Percentiles rank a stretch among this genome's conserved stretches.
These are phyloP conservation scores for Ceratocystis diversiconidia DNA, from an alignment of 2,329 filamentous ascomycete species.

Conservation along the genomic window DNA sequence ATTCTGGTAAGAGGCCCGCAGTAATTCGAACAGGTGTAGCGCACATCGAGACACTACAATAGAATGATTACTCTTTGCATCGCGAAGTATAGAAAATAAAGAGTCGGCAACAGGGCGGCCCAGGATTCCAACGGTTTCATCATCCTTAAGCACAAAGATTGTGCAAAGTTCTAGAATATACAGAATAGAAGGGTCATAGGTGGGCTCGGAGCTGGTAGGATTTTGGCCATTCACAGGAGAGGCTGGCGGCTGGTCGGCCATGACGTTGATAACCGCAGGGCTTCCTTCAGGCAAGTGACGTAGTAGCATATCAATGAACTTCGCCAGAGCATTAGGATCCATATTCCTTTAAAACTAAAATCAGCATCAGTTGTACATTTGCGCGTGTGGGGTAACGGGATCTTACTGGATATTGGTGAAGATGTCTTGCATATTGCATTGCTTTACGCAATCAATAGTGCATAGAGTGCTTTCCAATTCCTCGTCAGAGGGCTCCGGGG, in stretches of 20 bases:
- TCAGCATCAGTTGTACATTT: conserved; percentile 4
- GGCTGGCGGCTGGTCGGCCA: conserved; percentile 60
- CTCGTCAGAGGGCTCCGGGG: conserved; percentile 91
- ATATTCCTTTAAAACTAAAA: conserved; percentile 36
- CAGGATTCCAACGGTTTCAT: conserved; percentile 54
- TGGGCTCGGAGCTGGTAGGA: conserved; percentile 34
- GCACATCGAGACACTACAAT: conserved; percentile 72
- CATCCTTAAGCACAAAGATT: conserved; percentile 61
- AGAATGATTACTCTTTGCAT: conserved; percentile 63
- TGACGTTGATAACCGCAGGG: conserved; percentile 70
- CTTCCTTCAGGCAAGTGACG: conserved; percentile 75
- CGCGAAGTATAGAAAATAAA: conserved; percentile 67
- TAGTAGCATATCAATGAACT: conserved; percentile 52
- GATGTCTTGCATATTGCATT: conserved; percentile 71
- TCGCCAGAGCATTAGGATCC: conserved; percentile 39
- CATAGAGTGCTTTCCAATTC: conserved; percentile 91
- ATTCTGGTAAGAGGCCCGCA: conserved; percentile 76
- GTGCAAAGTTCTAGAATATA: conserved; percentile 90
- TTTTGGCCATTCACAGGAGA: conserved; percentile 48
- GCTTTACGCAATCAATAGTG: conserved; percentile 85
- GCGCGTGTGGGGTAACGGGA: conserved; percentile 24
- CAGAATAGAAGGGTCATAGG: conserved; percentile 73
- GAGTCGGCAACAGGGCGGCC: conserved; percentile 69
- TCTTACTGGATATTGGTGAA: conserved; percentile 64
- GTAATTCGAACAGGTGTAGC: conserved; percentile 71